Conservation (phyloP, 2,329 filamentous ascomycete species). For the Colletotrichum lupini region DNA sequence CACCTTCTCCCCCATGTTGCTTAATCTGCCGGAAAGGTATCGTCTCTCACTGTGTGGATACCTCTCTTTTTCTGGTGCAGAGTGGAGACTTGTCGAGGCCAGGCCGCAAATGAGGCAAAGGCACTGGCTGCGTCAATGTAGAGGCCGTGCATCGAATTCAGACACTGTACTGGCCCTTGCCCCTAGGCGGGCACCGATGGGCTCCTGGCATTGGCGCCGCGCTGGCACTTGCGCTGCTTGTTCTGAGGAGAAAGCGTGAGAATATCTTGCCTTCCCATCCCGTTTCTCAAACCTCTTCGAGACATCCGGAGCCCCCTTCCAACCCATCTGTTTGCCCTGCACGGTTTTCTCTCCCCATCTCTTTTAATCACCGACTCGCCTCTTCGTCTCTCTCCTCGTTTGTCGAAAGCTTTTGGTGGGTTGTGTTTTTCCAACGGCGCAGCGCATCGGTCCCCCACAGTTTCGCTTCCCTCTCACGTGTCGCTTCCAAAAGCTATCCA, state of each 20-base stretch:
- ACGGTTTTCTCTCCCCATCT: slow-evolving; percentile 31
- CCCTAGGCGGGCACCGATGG: neutral
- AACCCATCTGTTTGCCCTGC: slow-evolving; percentile 29
- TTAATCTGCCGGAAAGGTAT: slow-evolving; percentile 21
- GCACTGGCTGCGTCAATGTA: neutral
- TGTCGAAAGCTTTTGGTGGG: slow-evolving; percentile 24
- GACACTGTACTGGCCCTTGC: neutral
- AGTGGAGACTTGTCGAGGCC: neutral
- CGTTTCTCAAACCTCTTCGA: slow-evolving; percentile 40
- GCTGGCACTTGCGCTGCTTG: slow-evolving; percentile 14
- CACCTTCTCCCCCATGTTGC: slow-evolving; percentile 11
- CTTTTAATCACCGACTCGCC: slow-evolving; percentile 27
- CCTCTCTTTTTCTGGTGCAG: neutral
- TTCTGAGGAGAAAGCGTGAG: slow-evolving; percentile 25
- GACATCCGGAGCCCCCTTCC: slow-evolving; percentile 35
- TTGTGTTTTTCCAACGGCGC: slow-evolving; percentile 22
- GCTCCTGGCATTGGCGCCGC: neutral
- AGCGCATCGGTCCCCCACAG: slow-evolving; percentile 24
- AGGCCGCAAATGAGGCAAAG: neutral
- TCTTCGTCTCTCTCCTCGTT: neutral
- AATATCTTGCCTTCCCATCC: slow-evolving; percentile 39
- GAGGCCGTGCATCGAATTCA: neutral
- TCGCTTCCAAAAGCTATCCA: slow-evolving; percentile 25
- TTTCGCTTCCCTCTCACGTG: slow-evolving; percentile 28
- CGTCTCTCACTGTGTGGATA: slow-evolving; percentile 24